Evolutionary conservation across 306 rosid species (phyloP), one percentile per base, ranked within the genome.

Genomic region (Casuarina equisetifolia): DNA sequence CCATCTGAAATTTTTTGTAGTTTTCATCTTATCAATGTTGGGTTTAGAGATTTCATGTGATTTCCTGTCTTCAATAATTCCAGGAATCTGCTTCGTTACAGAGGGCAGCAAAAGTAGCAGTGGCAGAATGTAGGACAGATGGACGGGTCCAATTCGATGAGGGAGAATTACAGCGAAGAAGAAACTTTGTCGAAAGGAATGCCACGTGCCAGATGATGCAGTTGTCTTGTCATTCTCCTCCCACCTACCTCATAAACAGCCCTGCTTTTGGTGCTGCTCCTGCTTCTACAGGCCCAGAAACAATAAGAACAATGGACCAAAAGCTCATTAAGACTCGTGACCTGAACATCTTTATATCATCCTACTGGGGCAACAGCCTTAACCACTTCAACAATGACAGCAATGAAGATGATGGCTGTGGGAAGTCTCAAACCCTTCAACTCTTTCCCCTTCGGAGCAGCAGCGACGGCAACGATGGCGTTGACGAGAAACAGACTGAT

Each of bases 131-230:
- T 78, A 85, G 85, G 86, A 77, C 93, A 84, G 91, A 89, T 70
- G 96, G 90, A 83, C 86, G 97, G 94, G 70, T 85, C 84, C 98
- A 83, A 85, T 88, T 91, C 81, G 89, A 85, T 66, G 90, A 87
- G 54, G 88, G 78, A 70, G 89, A 86, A 86, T 85, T 88, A 82
- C 92, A 84, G 48, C 91, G 89, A 50, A 84, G 84, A 85, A 87
- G 83, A 25, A 93, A 76, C 88, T 87, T 90, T 48, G 81, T 74
- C 58, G 93, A 88, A 86, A 87, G 87, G 91, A 88, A 91, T 90
- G 89, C 96, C 96, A 91, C 93, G 81, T 90, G 95, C 91, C 98
- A 90, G 17, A 83, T 84, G 88, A 89, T 90, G 87, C 96, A 87
- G 81, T 62, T 83, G 78, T 80, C 94, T 50, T 83, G 83, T 89